phyloP scores from a whole-genome alignment of 2,329 filamentous ascomycete genomes.

The Dactylellina haptotyla region DNA sequence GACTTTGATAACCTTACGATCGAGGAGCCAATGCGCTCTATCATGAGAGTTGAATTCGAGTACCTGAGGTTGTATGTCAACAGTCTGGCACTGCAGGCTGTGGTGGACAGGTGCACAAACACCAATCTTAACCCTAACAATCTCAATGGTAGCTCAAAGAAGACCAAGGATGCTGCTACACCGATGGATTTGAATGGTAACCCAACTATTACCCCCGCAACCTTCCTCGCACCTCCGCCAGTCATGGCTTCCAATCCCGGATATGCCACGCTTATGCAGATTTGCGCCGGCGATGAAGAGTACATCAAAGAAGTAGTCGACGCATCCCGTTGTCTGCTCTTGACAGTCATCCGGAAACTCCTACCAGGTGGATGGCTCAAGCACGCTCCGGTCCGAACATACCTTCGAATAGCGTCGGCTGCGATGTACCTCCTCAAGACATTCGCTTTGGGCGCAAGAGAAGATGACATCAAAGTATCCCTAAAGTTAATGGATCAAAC shows the following conservation, averaged over 20 bases:
- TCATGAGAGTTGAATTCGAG: slow-evolving; percentile 93
- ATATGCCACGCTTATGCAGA: slow-evolving; percentile 62
- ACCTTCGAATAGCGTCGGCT: slow-evolving; percentile 85
- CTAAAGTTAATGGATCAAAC: slow-evolving; percentile 79
- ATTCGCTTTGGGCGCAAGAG: slow-evolving; percentile 81
- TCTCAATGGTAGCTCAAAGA: slow-evolving; percentile 60
- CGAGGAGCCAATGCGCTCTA: slow-evolving; percentile 74
- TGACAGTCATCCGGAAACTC: slow-evolving; percentile 79
- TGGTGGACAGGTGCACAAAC: slow-evolving; percentile 85
- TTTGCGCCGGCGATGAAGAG: slow-evolving; percentile 73
- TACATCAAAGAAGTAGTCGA: slow-evolving; percentile 81
- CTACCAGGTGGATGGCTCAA: slow-evolving; percentile 79
- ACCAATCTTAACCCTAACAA: slow-evolving; percentile 69
- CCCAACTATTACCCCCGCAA: slow-evolving; percentile 67
- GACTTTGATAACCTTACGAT: slow-evolving; percentile 82
- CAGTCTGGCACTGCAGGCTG: slow-evolving; percentile 90
- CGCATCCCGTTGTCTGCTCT: slow-evolving; percentile 78
- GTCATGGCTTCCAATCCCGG: slow-evolving; percentile 69
- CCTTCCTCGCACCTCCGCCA: slow-evolving; percentile 69
- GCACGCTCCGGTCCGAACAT: slow-evolving; percentile 83
- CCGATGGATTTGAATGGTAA: slow-evolving; percentile 60
- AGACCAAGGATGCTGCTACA: slow-evolving; percentile 58
- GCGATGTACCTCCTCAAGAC: slow-evolving; percentile 87
- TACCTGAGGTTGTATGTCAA: slow-evolving; percentile 96
- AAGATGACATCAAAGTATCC: slow-evolving; percentile 79